Percentiles rank a stretch among this genome's conserved stretches.
Conservation (phyloP, 371 early-diverging fungal species). For the Mucor irregularis region DNA sequence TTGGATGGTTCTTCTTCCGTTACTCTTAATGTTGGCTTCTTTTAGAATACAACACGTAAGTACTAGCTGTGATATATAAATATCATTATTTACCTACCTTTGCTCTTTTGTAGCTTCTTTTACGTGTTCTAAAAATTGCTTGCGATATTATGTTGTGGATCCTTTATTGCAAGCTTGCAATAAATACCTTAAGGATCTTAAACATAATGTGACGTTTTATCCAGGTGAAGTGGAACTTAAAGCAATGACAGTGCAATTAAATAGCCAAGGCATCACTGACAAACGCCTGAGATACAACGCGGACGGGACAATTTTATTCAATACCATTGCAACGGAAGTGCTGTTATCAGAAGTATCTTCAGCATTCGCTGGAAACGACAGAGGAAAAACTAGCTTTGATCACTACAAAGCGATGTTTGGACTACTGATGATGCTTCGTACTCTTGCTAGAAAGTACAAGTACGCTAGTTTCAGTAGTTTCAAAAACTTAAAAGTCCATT, state of each 20-base stretch:
- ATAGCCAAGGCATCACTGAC: slow-evolving; percentile 8
- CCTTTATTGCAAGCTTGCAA: too few species aligned
- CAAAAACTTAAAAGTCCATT: slow-evolving; percentile 6
- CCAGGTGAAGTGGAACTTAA: slow-evolving; percentile 2
- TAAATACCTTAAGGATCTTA: background rate
- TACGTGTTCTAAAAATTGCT: too few species aligned
- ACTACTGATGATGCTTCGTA: background rate
- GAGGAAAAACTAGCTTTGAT: slow-evolving; percentile 11
- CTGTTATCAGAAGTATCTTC: slow-evolving; percentile 19
- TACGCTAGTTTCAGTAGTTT: slow-evolving; percentile 13
- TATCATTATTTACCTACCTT: too few species aligned
- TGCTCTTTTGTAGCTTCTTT: too few species aligned
- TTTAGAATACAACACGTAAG: too few species aligned
- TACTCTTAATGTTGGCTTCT: too few species aligned
- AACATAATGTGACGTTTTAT: background rate
- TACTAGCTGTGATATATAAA: too few species aligned
- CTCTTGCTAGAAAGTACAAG: slow-evolving; percentile 4
- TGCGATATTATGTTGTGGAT: too few species aligned
- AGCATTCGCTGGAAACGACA: slow-evolving; percentile 4
- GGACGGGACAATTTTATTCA: slow-evolving; percentile 2
- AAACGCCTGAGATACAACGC: slow-evolving; percentile 1
- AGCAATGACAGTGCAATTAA: slow-evolving; percentile 1
- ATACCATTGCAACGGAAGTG: background rate
- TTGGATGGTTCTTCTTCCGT: too few species aligned
- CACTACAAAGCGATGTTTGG: slow-evolving; percentile 20